Evolutionary conservation across 805 yeast species (phyloP).

Genomic region (Gaillardinia entomophila): DNA sequence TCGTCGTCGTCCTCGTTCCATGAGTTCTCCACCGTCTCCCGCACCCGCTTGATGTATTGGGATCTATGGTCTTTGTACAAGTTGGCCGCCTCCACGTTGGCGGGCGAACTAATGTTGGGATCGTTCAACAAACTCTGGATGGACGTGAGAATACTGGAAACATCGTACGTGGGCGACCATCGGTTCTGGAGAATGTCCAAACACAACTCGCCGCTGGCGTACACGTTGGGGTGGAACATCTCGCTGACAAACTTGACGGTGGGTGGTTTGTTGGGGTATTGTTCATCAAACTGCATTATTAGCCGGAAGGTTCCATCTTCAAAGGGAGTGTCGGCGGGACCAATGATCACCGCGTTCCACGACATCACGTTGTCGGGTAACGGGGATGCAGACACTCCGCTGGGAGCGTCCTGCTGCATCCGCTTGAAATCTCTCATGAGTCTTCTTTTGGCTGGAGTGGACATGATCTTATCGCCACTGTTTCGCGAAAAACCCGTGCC

Average conservation of each 20-base stretch:
- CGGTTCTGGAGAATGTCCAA: slow-evolving; percentile 92
- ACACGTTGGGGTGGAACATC: slow-evolving; percentile 98
- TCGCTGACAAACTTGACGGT: slow-evolving; percentile 83
- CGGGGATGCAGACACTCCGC: slow-evolving; percentile 97
- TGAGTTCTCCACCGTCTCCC: slow-evolving; percentile 90
- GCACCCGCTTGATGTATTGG: slow-evolving; percentile 84
- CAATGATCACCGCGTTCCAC: slow-evolving; percentile 97
- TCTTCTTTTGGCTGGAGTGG: slow-evolving; percentile 98
- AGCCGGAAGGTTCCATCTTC: slow-evolving; percentile 96
- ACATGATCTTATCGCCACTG: slow-evolving; percentile 54
- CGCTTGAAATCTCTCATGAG: slow-evolving; percentile 98
- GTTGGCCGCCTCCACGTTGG: slow-evolving; percentile 96
- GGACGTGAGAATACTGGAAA: slow-evolving; percentile 88
- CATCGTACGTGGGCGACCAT: slow-evolving; percentile 99
- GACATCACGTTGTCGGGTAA: slow-evolving; percentile 95
- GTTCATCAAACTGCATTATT: slow-evolving; percentile 86
- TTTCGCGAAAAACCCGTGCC: no score
- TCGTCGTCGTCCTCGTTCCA: slow-evolving; percentile 80
- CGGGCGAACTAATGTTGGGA: slow-evolving; percentile 95
- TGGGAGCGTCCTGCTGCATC: slow-evolving; percentile 97
- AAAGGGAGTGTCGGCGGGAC: slow-evolving; percentile 96
- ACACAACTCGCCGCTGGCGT: slow-evolving; percentile 92
- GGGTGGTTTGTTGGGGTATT: slow-evolving; percentile 97
- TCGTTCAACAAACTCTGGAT: slow-evolving; percentile 89
- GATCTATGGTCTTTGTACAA: slow-evolving; percentile 91